Conservation (phyloP, 129 eudicot genomes). For the Scalesia atractyloides region DNA sequence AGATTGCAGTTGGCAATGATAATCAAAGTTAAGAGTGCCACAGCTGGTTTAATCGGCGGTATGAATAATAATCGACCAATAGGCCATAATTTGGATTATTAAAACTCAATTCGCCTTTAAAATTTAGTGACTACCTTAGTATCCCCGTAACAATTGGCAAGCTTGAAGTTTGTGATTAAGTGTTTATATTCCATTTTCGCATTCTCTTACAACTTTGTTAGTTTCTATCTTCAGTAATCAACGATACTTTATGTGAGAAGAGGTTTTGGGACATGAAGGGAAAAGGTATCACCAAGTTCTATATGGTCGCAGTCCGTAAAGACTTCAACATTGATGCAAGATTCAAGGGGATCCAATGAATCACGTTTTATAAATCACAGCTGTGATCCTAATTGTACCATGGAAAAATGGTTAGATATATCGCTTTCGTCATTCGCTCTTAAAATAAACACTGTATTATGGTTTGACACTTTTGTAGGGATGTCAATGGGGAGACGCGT, state of each 20-base stretch:
- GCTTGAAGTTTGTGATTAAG: background rate
- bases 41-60: too few relatives aligned
- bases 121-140: too few relatives aligned
- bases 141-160: too few relatives aligned
- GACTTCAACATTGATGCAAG: slow-evolving; percentile 81
- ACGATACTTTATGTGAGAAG: slow-evolving; percentile 59
- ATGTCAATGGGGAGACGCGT: slow-evolving; percentile 73
- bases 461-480: slow-evolving; percentile 42
- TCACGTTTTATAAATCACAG: slow-evolving; percentile 87
- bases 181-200: background rate
- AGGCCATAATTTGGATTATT: too few relatives aligned
- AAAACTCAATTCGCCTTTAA: too few relatives aligned
- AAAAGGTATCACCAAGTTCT: background rate
- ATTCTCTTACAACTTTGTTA: background rate
- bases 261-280: slow-evolving; percentile 81
- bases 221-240: slow-evolving; percentile 51
- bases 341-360: slow-evolving; percentile 67
- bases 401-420: slow-evolving; percentile 75
- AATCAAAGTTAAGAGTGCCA: too few relatives aligned
- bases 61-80: too few relatives aligned
- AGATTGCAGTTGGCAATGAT: too few relatives aligned
- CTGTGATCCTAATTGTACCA: slow-evolving; percentile 80
- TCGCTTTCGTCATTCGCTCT: background rate
- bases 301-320: slow-evolving; percentile 47
- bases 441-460: background rate